Percentiles rank a stretch among this genome's conserved stretches.
Evolutionary conservation across 768 basidiomycete species (phyloP).

Genomic region (Mrakia blollopis): DNA sequence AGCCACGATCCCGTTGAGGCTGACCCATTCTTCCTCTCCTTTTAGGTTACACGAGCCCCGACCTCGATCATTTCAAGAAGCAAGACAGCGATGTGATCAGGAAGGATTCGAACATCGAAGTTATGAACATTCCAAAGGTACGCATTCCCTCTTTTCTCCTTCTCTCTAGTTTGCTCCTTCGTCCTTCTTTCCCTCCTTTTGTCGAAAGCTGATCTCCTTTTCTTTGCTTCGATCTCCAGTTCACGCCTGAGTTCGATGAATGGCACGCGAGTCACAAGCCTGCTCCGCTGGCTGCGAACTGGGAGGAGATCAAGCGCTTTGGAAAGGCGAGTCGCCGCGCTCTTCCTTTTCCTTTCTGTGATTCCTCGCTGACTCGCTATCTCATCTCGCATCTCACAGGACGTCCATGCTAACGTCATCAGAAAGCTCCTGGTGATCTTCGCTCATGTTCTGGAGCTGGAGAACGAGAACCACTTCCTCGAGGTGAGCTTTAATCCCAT

Average conservation of each 20-base stretch:
- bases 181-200: too few species aligned
- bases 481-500: slow-evolving; percentile 29
- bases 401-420: slow-evolving; percentile 43
- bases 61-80: too few species aligned
- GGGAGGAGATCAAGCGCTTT: slow-evolving; percentile 1
- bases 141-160: not conserved
- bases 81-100: too few species aligned
- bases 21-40: too few species aligned
- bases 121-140: not conserved
- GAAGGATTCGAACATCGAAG: not conserved
- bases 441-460: slow-evolving; percentile 54
- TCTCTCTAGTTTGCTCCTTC: too few species aligned
- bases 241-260: not conserved
- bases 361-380: too few species aligned
- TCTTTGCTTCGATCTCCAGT: not conserved
- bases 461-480: slow-evolving; percentile 49
- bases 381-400: not conserved
- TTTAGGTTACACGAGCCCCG: too few species aligned
- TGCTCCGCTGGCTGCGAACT: not conserved
- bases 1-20: too few species aligned
- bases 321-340: not conserved
- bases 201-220: too few species aligned
- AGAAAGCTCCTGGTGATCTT: slow-evolving; percentile 52
- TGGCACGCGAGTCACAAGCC: slow-evolving; percentile 1
- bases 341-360: too few species aligned